Evolutionary conservation across 139 green algal genomes (phyloP).

Genomic region (Limnomonas spitsbergensis): DNA sequence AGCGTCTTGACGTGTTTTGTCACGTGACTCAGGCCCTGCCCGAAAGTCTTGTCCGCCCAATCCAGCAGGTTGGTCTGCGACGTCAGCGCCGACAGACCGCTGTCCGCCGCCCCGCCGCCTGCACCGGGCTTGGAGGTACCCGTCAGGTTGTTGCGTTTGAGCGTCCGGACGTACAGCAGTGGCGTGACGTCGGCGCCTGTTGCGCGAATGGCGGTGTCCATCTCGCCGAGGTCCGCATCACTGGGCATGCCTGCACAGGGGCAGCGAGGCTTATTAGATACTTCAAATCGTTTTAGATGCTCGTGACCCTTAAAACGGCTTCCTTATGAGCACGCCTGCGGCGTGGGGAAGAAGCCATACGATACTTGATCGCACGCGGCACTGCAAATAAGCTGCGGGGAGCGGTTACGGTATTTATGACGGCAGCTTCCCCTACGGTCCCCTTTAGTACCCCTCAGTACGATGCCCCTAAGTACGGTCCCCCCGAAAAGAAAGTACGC

Average conservation of each 20-base stretch:
- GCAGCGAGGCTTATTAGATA: neutral
- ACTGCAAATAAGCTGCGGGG: too few relatives aligned
- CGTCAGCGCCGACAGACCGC: slow-evolving; percentile 2
- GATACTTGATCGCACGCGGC: too few relatives aligned
- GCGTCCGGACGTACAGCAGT: slow-evolving; percentile 83
- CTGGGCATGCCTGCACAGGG: slow-evolving; percentile 34
- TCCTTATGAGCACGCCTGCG: too few relatives aligned
- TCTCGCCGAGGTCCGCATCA: slow-evolving; percentile 37
- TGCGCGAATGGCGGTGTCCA: slow-evolving; percentile 54
- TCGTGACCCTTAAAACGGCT: too few relatives aligned
- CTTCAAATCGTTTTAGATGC: neutral
- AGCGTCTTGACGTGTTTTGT: slow-evolving; percentile 93
- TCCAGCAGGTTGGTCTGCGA: slow-evolving; percentile 74
- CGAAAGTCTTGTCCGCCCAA: slow-evolving; percentile 91
- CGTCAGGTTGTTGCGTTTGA: slow-evolving; percentile 81
- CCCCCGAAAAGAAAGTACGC: too few relatives aligned
- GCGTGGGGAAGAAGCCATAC: too few relatives aligned
- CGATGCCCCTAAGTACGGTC: too few relatives aligned
- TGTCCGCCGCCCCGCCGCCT: neutral
- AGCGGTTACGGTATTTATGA: too few relatives aligned
- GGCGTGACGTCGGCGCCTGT: slow-evolving; percentile 71
- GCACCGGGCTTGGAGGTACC: slow-evolving; percentile 18
- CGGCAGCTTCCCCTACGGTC: too few relatives aligned
- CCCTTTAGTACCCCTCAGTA: too few relatives aligned
- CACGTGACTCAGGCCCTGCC: slow-evolving; percentile 78